Conservation (phyloP, 2,329 filamentous ascomycete species). For the Xylariales sp. region DNA sequence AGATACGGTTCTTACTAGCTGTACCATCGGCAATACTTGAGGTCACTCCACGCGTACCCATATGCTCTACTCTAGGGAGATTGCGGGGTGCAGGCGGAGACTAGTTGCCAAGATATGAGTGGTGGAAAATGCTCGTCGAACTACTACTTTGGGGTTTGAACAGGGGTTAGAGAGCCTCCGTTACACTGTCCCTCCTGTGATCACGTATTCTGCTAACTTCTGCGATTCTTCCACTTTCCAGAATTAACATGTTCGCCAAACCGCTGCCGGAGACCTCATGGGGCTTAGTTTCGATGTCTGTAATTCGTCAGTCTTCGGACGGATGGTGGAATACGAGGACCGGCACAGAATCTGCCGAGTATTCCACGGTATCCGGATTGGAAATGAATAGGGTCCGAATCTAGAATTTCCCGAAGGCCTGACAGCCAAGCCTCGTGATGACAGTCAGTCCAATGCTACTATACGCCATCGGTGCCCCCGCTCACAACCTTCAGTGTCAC, state of each 20-base stretch:
- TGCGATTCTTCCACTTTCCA: too few relatives aligned
- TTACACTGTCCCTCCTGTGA: background rate
- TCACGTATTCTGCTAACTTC: background rate
- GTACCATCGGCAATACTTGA: too few relatives aligned
- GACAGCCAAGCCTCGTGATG: too few relatives aligned
- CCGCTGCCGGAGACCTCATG: background rate
- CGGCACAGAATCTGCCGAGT: slow-evolving; percentile 3
- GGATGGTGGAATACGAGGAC: background rate
- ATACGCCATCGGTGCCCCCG: too few relatives aligned
- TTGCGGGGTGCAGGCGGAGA: slow-evolving; percentile 7
- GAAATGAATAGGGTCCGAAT: background rate
- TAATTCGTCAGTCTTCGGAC: background rate
- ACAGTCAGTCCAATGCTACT: too few relatives aligned
- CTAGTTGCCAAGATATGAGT: background rate
- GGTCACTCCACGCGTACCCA: background rate
- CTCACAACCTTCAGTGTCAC: too few relatives aligned
- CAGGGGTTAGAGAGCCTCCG: background rate
- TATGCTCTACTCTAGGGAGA: background rate
- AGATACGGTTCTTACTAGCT: too few relatives aligned
- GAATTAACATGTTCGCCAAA: too few relatives aligned
- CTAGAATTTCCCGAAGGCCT: background rate
- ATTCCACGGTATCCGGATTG: background rate
- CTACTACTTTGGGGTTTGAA: slow-evolving; percentile 1
- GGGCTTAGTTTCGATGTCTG: background rate
- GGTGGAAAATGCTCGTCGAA: slow-evolving; percentile 7